phyloP scores from a whole-genome alignment of 2,329 filamentous ascomycete species.

The Fusarium anthophilum region DNA sequence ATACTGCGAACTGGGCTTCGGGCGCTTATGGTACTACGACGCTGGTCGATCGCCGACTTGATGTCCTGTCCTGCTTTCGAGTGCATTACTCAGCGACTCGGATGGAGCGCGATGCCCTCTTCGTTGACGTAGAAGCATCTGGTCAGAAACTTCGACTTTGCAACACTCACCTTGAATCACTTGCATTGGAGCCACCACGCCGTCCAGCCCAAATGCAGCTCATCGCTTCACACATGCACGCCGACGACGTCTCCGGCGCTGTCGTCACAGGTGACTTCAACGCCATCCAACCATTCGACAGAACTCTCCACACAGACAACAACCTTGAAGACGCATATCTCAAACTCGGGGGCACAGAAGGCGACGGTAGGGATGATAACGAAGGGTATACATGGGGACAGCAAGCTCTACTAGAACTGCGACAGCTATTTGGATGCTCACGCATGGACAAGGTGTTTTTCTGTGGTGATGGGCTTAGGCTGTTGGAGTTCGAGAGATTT shows the following conservation, averaged over 20 bases:
- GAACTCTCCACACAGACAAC: slow-evolving; percentile 57
- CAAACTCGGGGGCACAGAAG: slow-evolving; percentile 59
- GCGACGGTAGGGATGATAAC: slow-evolving; percentile 44
- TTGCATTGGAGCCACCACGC: slow-evolving; percentile 57
- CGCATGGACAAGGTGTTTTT: slow-evolving; percentile 65
- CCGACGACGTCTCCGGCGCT: slow-evolving; percentile 49
- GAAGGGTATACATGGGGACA: slow-evolving; percentile 68
- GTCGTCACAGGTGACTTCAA: slow-evolving; percentile 66
- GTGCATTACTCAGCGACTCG: slow-evolving; percentile 58
- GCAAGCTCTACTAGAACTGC: slow-evolving; percentile 54
- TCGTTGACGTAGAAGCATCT: slow-evolving; percentile 54
- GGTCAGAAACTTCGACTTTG: slow-evolving; percentile 56
- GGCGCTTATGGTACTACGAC: slow-evolving; percentile 62
- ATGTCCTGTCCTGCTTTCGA: slow-evolving; percentile 57
- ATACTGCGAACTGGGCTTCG: slow-evolving; percentile 54
- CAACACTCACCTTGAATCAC: slow-evolving; percentile 67
- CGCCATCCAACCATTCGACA: slow-evolving; percentile 65
- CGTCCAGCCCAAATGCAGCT: slow-evolving; percentile 59
- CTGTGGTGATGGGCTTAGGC: slow-evolving; percentile 46
- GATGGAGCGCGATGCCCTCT: slow-evolving; percentile 64
- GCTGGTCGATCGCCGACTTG: slow-evolving; percentile 58
- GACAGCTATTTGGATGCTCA: slow-evolving; percentile 57
- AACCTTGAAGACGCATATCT: slow-evolving; percentile 62
- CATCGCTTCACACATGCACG: slow-evolving; percentile 55
- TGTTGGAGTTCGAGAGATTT: slow-evolving; percentile 54